phyloP scores from a whole-genome alignment of 495 filamentous ascomycete genomes.

The Penicillium argentinense region DNA sequence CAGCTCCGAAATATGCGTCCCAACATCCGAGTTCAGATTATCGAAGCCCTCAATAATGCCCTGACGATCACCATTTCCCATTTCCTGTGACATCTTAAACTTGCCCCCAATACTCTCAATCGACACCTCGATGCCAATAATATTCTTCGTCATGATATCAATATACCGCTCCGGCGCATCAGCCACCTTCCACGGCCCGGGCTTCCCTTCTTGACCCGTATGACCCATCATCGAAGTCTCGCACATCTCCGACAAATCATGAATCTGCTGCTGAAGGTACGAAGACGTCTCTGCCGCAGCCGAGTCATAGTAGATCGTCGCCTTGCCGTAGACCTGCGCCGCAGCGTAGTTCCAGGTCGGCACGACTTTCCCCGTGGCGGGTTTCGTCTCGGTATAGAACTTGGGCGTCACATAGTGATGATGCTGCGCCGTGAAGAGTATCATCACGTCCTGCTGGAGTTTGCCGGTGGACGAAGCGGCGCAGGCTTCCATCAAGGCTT shows the following conservation, averaged over 20 bases:
- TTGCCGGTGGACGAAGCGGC: slow-evolving; percentile 7
- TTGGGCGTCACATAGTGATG: slow-evolving; percentile 59
- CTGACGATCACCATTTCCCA: slow-evolving; percentile 41
- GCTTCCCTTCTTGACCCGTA: slow-evolving; percentile 29
- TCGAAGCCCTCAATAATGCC: slow-evolving; percentile 51
- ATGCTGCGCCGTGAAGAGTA: slow-evolving; percentile 50
- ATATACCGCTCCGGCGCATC: slow-evolving; percentile 51
- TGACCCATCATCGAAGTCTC: slow-evolving; percentile 51
- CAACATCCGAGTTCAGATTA: slow-evolving; percentile 39
- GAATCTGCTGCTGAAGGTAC: slow-evolving; percentile 42
- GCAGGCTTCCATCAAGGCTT: slow-evolving; percentile 45
- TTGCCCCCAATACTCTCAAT: slow-evolving; percentile 51
- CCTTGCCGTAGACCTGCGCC: slow-evolving; percentile 50
- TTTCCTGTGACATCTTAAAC: slow-evolving; percentile 59
- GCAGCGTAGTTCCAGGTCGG: slow-evolving; percentile 60
- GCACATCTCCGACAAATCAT: slow-evolving; percentile 38
- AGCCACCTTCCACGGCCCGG: slow-evolving; percentile 41
- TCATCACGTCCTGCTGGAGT: slow-evolving; percentile 28
- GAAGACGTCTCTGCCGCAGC: slow-evolving; percentile 28
- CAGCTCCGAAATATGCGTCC: slow-evolving; percentile 31
- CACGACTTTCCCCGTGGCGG: slow-evolving; percentile 53
- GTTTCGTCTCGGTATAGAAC: slow-evolving; percentile 58
- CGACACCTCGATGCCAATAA: slow-evolving; percentile 52
- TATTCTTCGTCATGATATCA: slow-evolving; percentile 49
- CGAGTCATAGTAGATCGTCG: slow-evolving; percentile 44